Percentiles rank a stretch among this genome's conserved stretches.
Evolutionary conservation across 75 land plant genomes (phyloP).

Genomic region (Cryptomeria japonica): DNA sequence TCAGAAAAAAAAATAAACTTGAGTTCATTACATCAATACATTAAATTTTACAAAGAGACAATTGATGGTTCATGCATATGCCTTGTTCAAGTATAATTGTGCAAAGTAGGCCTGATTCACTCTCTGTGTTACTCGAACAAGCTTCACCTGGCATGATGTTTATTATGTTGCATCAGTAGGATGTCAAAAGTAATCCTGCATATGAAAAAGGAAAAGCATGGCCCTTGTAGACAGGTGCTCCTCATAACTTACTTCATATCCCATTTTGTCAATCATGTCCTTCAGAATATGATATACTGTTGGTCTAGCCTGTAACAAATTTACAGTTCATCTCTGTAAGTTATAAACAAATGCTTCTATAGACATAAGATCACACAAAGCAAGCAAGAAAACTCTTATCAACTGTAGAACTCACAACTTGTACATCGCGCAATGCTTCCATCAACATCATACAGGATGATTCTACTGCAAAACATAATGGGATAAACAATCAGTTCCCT

Average conservation of each 20-base stretch:
- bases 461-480: constrained; percentile 57
- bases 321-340: neutral
- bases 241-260: constrained; percentile 59
- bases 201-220: neutral
- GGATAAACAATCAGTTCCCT: neutral
- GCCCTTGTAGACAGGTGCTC: neutral
- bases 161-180: constrained; percentile 9
- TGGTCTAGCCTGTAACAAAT: constrained; percentile 71
- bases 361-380: neutral
- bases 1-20: neutral
- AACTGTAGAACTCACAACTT: constrained; percentile 49
- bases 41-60: neutral
- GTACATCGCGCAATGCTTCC: constrained; percentile 90
- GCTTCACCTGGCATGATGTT: constrained; percentile 51
- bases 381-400: neutral
- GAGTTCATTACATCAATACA: neutral
- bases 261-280: constrained; percentile 89
- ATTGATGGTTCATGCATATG: constrained; percentile 4
- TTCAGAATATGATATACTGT: constrained; percentile 82
- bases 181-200: neutral
- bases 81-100: constrained; percentile 74
- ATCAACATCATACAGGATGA: constrained; percentile 81
- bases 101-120: constrained; percentile 92
- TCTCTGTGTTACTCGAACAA: constrained; percentile 87
- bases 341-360: neutral